Base-by-base conservation (phyloP, 2,329 filamentous ascomycete genomes). In the Proliferodiscus dingleyae region DNA sequence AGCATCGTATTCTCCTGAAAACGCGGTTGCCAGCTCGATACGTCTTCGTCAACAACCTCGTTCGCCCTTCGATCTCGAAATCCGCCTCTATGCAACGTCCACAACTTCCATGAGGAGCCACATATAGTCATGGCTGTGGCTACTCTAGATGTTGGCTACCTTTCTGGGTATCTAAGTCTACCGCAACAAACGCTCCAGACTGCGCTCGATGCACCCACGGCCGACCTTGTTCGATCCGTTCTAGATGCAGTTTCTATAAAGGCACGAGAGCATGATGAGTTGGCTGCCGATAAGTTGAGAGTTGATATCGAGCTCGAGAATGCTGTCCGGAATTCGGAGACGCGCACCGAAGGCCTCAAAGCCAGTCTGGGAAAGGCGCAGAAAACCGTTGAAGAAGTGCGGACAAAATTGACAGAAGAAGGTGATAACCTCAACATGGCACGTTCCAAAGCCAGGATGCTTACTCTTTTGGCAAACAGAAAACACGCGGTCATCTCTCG, bases 301-400 rank as follows among this genome's bases (percentile, higher is more conserved):
- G 73, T 87, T 37, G 89, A 95, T 60, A 93, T 98, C 36, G 90
- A 97, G 71, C 78, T 97, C 6, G 93, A 98, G 66, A 93, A 89
- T 66, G 85, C 85, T 15, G 84, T 95, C 38, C 84, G 89, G 58
- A 86, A 80, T 54, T 84, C 85, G 49, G 91, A 97, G 63, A 81
- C 85, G 19, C 87, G 89, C 66, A 83, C 83, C 54, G 88, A 91
- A 62, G 80, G 83, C 7, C 81, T 93, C 64, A 95, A 93, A 68
- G 75, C 78, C 5, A 87, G 85, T 1, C 78, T 89, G 36, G 89
- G 94, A 51, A 91, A 91, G 64, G 84, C 86, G 8, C 75, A 90
- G 50, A 86, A 87, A 55, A 90, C 96, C 55, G 78, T 90, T 1
- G 85, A 91, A 58, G 85, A 89, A 53, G 72, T 94, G 37, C 80